These are phyloP conservation scores for Daldinia vernicosa DNA, from an alignment of 495 filamentous ascomycete species.

Conservation along the genomic window DNA sequence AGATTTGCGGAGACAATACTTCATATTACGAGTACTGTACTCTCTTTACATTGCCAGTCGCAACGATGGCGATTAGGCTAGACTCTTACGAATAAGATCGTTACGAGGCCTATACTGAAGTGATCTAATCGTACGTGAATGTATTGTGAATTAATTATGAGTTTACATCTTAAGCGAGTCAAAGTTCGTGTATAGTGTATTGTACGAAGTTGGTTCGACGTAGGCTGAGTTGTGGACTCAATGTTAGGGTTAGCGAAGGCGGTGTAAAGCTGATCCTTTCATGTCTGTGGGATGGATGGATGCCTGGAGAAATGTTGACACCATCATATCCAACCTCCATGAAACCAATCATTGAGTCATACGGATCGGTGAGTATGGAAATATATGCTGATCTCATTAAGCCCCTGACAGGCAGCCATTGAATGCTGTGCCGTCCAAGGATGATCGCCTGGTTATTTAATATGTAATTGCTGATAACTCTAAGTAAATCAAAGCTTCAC, in stretches of 20 bases:
- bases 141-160: not conserved
- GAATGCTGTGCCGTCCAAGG: not conserved
- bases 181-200: not conserved
- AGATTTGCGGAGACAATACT: slow-evolving; percentile 4
- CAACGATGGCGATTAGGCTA: slow-evolving; percentile 33
- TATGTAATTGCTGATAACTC: not conserved
- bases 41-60: slow-evolving; percentile 29
- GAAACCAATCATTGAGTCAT: not conserved
- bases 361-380: not conserved
- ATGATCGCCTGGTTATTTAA: not conserved
- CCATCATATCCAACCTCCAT: not conserved
- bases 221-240: no score
- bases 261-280: not conserved
- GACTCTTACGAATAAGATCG: slow-evolving; percentile 25
- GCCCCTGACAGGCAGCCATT: not conserved
- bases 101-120: slow-evolving; percentile 17
- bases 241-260: not conserved
- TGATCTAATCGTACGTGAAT: not conserved
- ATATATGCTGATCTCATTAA: not conserved
- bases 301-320: not conserved
- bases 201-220: not conserved
- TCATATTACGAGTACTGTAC: slow-evolving; percentile 7
- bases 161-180: not conserved
- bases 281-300: not conserved
- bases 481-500: not conserved